A percentile compares a stretch with the other conserved stretches of the same genome.
These are phyloP conservation scores for Sclerotinia minor DNA, from an alignment of 2,329 filamentous ascomycete genomes.

Conservation along the genomic window DNA sequence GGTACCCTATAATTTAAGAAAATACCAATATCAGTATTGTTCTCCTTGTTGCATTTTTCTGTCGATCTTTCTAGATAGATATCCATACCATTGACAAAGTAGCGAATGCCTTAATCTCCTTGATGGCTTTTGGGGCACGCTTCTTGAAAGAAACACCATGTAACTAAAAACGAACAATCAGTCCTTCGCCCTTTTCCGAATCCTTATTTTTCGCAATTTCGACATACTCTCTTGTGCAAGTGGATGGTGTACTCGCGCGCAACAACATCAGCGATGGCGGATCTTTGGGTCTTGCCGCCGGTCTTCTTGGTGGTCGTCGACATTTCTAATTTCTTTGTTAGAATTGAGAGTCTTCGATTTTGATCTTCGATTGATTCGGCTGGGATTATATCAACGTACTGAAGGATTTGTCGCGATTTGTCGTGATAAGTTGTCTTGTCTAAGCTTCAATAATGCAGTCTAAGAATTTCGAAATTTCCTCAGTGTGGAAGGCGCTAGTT, in stretches of 20 bases:
- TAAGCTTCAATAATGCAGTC: conserved; percentile 14
- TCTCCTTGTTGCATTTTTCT: neutral
- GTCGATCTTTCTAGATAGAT: conserved; percentile 8
- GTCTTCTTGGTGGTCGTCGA: conserved; percentile 67
- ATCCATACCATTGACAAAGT: conserved; percentile 87
- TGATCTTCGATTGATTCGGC: conserved; percentile 21
- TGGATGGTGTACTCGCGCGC: conserved; percentile 99
- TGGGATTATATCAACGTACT: conserved; percentile 31
- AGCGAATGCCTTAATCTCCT: conserved; percentile 98
- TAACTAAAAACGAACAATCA: conserved; percentile 66
- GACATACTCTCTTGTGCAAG: conserved; percentile 97
- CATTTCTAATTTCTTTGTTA: conserved; percentile 50
- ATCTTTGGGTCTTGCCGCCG: conserved; percentile 72
- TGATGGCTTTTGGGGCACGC: conserved; percentile 96
- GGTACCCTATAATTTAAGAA: conserved; percentile 69
- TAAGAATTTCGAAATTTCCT: conserved; percentile 31
- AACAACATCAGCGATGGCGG: conserved; percentile 98
- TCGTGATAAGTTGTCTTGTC: conserved; percentile 33
- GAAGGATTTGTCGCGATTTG: conserved; percentile 35
- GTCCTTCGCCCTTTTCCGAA: conserved; percentile 38
- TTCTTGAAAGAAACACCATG: conserved; percentile 99
- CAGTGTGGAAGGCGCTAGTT: conserved; percentile 25
- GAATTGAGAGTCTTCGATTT: conserved; percentile 14
- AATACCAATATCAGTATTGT: conserved; percentile 25
- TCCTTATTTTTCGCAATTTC: conserved; percentile 25